phyloP scores from a whole-genome alignment of 2,329 filamentous ascomycete species.

The Ceratocystis papillata region DNA sequence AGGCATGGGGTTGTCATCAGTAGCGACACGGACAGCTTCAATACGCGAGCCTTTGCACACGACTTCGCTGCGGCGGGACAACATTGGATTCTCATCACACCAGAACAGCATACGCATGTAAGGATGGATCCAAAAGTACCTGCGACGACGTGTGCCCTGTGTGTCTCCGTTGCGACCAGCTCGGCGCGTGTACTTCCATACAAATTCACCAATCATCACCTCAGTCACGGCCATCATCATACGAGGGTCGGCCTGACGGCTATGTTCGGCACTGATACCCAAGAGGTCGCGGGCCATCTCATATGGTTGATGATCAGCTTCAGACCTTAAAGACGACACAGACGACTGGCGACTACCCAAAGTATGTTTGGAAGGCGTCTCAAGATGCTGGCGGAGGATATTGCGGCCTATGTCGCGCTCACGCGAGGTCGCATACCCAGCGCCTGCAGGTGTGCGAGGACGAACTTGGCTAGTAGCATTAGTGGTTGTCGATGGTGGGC shows the following conservation, averaged over 20 bases:
- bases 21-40: conserved; percentile 81
- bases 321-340: conserved; percentile 88
- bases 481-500: conserved; percentile 40
- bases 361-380: conserved; percentile 23
- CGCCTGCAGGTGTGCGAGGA: conserved; percentile 50
- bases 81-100: conserved; percentile 80
- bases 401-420: conserved; percentile 17
- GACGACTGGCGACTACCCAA: conserved; percentile 60
- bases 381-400: conserved; percentile 14
- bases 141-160: conserved; percentile 78
- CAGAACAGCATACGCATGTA: conserved; percentile 95
- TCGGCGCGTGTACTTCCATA: conserved; percentile 98
- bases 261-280: conserved; percentile 42
- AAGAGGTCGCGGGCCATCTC: conserved; percentile 54
- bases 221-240: conserved; percentile 99
- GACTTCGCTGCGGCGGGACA: conserved; percentile 64
- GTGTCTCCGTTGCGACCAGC: conserved; percentile 69
- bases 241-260: conserved; percentile 62
- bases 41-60: conserved; percentile 83
- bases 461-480: conserved; percentile 38
- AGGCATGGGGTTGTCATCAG: conserved; percentile 89
- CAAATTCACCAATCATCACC: conserved; percentile 97
- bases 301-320: conserved; percentile 85
- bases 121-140: conserved; percentile 98
- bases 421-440: conserved; percentile 37